A percentile compares a stretch with the other conserved stretches of the same genome.
Evolutionary conservation across 192 early-diverging fungal genomes (phyloP).

Genomic region (Gryganskiella cystojenkinii): DNA sequence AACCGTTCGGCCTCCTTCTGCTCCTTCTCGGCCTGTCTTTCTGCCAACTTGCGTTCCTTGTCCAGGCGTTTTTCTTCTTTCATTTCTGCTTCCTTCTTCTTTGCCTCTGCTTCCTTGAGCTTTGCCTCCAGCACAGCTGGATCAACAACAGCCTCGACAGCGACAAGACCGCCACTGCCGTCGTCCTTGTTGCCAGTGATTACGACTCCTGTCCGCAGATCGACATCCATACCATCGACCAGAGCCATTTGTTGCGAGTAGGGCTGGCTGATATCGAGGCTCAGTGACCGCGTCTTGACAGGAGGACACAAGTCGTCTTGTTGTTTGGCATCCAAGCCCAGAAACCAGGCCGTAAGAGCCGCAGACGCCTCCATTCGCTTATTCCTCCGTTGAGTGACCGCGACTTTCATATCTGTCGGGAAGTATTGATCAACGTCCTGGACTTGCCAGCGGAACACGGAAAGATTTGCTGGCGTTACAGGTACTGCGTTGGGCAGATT

Average conservation of each 20-base stretch:
- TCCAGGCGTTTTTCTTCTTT: slow-evolving; percentile 55
- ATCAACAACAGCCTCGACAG: slow-evolving; percentile 33
- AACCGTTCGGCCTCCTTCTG: slow-evolving; percentile 52
- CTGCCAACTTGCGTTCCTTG: slow-evolving; percentile 48
- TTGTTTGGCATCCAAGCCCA: slow-evolving; percentile 32
- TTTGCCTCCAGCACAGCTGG: slow-evolving; percentile 29
- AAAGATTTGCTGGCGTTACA: slow-evolving; percentile 48
- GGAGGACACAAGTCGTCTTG: slow-evolving; percentile 42
- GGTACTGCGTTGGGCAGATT: slow-evolving; percentile 11
- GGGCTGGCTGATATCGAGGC: neutral
- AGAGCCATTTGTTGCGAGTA: slow-evolving; percentile 4
- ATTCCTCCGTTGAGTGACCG: slow-evolving; percentile 41
- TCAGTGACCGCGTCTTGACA: neutral
- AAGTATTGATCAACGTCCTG: slow-evolving; percentile 55
- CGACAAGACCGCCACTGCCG: slow-evolving; percentile 1
- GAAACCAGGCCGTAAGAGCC: slow-evolving; percentile 47
- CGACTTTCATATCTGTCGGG: slow-evolving; percentile 56
- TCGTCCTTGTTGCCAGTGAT: neutral
- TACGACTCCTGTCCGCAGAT: neutral
- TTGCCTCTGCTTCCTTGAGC: slow-evolving; percentile 40
- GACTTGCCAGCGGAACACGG: slow-evolving; percentile 64
- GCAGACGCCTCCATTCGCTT: slow-evolving; percentile 50
- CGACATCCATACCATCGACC: slow-evolving; percentile 29
- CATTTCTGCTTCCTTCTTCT: slow-evolving; percentile 51
- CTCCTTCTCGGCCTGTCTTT: slow-evolving; percentile 45